Base-by-base conservation (phyloP, 805 yeast species). In the Ogataea thermomethanolica region DNA sequence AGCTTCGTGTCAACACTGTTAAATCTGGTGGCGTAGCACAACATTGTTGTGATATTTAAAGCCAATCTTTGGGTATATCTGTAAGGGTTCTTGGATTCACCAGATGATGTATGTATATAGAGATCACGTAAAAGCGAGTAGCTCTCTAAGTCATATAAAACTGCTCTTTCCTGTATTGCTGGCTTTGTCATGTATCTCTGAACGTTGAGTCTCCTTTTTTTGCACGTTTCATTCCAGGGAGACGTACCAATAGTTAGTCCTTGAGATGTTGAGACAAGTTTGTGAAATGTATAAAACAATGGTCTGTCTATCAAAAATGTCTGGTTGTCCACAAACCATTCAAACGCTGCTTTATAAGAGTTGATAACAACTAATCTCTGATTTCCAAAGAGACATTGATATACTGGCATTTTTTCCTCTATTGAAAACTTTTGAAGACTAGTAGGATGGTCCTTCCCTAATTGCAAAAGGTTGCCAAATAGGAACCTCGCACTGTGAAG, bases 211-310 rank as follows among this genome's bases (percentile, higher is more conserved):
- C 69, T 43, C 37, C 66, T 63, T n/a, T 59, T 54, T 31, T 54
- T 54, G 33, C 68, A 64, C 8, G 61, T 51, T n/a, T 62, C 69
- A 25, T 60, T 55, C 67, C 68, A 68, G 2, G 72, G 71, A 5
- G 72, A 65, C 3, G 72, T 67, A 7, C 72, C 72, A 27, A 67
- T 66, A 1, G 72, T 68, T 29, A 63, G 60, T 3, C 72, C 59
- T 42, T 70, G 46, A 50, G 69, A 35, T 48, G 63, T 23, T 15
- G 55, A 50, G 11, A 49, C 51, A 8, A 50, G 34, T 29, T 50
- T 50, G 32, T 50, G 55, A 25, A 50, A 52, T 1, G 56, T 52
- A 35, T 52, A 52, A 28, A 52, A 49, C 4, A 50, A 32, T 5
- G 56, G 55, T 27, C 55, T 39, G 30, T 51, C 55, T 10, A 46